Evolutionary conservation across 352 stramenopile genomes (phyloP).

Genomic region (Globisporangium ultimum): DNA sequence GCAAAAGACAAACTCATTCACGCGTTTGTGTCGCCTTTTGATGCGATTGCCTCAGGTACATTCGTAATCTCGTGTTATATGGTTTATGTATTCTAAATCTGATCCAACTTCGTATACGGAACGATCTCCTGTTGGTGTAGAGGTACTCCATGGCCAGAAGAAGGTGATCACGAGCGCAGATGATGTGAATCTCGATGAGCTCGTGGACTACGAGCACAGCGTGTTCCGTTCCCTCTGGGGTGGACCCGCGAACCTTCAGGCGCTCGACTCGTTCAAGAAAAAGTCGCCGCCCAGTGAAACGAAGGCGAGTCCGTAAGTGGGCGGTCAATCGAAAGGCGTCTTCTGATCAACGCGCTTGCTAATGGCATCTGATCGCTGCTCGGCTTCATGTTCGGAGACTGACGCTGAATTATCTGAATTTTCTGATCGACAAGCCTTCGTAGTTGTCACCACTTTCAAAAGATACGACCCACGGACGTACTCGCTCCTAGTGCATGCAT

Average conservation of each 20-base stretch:
- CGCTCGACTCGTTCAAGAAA: conserved; percentile 54
- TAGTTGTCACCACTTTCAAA: conserved; percentile 17
- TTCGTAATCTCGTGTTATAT: not conserved
- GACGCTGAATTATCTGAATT: not conserved
- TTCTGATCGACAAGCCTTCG: not conserved
- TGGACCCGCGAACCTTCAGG: conserved; percentile 68
- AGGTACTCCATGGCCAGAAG: conserved; percentile 70
- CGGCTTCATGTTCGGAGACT: not conserved
- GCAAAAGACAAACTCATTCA: conserved; percentile 23
- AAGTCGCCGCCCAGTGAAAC: conserved; percentile 13
- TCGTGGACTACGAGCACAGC: conserved; percentile 57
- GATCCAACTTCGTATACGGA: not conserved
- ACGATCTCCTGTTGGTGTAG: conserved; percentile 16
- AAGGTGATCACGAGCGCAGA: conserved; percentile 67
- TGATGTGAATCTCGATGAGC: conserved; percentile 57
- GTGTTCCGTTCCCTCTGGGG: conserved; percentile 75
- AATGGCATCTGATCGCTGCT: too few species aligned
- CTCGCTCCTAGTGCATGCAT: conserved; percentile 12
- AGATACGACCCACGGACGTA: conserved; percentile 50
- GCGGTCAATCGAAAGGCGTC: not conserved
- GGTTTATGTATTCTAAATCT: not conserved
- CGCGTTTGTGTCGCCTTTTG: conserved; percentile 59
- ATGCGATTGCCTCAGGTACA: conserved; percentile 48
- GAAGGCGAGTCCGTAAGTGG: not conserved
- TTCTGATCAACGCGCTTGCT: too few species aligned